A percentile compares a stretch with the other conserved stretches of the same genome.
Evolutionary conservation across 2,329 filamentous ascomycete genomes (phyloP).

Genomic region (Claviceps pusilla): DNA sequence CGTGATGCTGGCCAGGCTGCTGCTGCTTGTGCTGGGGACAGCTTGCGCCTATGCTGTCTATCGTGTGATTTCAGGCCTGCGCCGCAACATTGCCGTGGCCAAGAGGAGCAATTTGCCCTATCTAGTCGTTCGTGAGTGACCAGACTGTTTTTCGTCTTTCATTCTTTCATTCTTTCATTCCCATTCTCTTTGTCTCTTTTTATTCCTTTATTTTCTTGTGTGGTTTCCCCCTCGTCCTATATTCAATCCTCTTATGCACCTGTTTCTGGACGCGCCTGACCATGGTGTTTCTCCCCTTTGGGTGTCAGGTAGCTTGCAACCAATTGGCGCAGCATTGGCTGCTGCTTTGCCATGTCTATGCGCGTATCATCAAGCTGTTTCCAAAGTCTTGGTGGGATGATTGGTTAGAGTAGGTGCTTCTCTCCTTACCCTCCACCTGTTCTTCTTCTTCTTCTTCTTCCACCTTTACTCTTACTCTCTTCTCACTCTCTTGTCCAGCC

Average conservation of each 20-base stretch:
- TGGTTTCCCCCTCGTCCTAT: no score
- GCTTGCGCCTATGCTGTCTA: conserved; percentile 19
- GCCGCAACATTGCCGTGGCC: conserved; percentile 32
- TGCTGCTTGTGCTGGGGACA: conserved; percentile 19
- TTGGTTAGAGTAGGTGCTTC: conserved; percentile 38
- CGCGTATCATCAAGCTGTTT: conserved; percentile 38
- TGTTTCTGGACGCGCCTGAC: neutral
- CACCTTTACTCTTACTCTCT: neutral
- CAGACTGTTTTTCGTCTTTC: neutral
- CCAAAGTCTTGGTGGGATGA: conserved; percentile 39
- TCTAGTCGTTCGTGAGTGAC: conserved; percentile 33
- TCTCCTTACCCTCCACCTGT: neutral
- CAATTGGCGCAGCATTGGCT: conserved; percentile 3
- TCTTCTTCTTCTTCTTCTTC: neutral
- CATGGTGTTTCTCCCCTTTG: neutral
- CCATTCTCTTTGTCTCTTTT: neutral
- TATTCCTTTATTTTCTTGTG: no score
- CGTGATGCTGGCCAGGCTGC: neutral
- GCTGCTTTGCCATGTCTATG: conserved; percentile 36
- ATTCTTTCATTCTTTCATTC: neutral
- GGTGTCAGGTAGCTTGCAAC: neutral
- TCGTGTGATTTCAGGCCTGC: conserved; percentile 19
- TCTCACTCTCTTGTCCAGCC: conserved; percentile 17
- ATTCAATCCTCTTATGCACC: neutral
- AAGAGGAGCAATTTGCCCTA: conserved; percentile 38